Conservation (phyloP, 2,329 filamentous ascomycete species). For the Trichophyton schoenleinii region DNA sequence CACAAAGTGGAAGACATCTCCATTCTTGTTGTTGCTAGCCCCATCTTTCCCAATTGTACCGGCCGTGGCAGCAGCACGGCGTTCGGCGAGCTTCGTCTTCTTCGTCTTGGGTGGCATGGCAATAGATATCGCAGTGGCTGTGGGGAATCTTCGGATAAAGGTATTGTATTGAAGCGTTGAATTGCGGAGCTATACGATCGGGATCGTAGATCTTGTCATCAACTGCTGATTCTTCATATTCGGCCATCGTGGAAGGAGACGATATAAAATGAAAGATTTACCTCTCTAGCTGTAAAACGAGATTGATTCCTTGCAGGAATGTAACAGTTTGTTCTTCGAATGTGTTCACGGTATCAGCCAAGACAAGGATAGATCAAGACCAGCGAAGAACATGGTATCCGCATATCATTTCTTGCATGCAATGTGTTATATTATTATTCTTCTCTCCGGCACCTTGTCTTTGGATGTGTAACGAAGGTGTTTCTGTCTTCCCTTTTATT, state of each 20-base stretch:
- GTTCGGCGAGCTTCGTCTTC: constrained; percentile 4
- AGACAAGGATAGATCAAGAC: not conserved
- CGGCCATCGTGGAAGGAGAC: not conserved
- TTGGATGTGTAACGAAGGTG: not conserved
- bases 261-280: not conserved
- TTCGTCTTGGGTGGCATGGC: constrained; percentile 2
- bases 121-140: not conserved
- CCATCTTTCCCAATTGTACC: not conserved
- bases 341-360: not conserved
- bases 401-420: not conserved
- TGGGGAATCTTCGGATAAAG: not conserved
- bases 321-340: not conserved
- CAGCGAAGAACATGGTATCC: not conserved
- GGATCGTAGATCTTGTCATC: not conserved
- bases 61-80: not conserved
- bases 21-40: constrained; percentile 1
- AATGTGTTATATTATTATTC: not conserved
- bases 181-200: not conserved
- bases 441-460: not conserved
- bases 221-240: not conserved
- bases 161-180: not conserved
- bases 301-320: not conserved
- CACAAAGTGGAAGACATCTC: constrained; percentile 15
- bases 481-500: not conserved
- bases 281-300: not conserved